Conservation (phyloP, 345 rosid species). For the Melastoma malabathricum region DNA sequence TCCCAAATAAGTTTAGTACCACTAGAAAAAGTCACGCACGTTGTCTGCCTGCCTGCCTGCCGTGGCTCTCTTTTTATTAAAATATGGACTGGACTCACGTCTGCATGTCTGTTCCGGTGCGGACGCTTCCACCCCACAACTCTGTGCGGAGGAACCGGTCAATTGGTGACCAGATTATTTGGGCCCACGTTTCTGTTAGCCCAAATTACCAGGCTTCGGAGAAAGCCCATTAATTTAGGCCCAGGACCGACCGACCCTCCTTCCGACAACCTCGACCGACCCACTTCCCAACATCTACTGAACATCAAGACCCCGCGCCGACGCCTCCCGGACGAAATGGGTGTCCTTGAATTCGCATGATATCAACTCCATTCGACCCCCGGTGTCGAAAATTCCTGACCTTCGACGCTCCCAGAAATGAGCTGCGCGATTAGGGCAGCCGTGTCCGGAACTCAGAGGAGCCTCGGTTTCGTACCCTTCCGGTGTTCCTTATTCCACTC, state of each 20-base stretch:
- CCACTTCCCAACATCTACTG: neutral
- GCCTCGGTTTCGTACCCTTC: constrained; percentile 1
- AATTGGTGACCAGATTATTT: too few species aligned
- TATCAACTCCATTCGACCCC: too few species aligned
- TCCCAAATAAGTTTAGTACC: too few species aligned
- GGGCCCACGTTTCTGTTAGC: neutral
- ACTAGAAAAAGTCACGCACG: too few species aligned
- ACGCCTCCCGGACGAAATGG: too few species aligned
- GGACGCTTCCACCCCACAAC: constrained; percentile 7
- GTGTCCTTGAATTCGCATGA: too few species aligned
- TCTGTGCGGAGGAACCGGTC: neutral
- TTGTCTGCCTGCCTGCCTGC: too few species aligned
- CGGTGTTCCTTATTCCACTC: constrained; percentile 13
- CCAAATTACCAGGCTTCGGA: neutral
- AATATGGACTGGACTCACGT: constrained; percentile 16
- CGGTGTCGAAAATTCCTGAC: too few species aligned
- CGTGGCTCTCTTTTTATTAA: too few species aligned
- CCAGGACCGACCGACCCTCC: too few species aligned
- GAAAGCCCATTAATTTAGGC: neutral
- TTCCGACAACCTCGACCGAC: too few species aligned
- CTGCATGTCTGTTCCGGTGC: constrained; percentile 17
- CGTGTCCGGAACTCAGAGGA: constrained; percentile 2
- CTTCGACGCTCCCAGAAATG: constrained; percentile 2
- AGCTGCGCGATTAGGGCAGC: constrained; percentile 5
- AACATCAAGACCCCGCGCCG: constrained; percentile 2